A percentile compares a stretch with the other conserved stretches of the same genome.
Evolutionary conservation across 2,329 filamentous ascomycete genomes (phyloP).

Genomic region (Botrytis elliptica): DNA sequence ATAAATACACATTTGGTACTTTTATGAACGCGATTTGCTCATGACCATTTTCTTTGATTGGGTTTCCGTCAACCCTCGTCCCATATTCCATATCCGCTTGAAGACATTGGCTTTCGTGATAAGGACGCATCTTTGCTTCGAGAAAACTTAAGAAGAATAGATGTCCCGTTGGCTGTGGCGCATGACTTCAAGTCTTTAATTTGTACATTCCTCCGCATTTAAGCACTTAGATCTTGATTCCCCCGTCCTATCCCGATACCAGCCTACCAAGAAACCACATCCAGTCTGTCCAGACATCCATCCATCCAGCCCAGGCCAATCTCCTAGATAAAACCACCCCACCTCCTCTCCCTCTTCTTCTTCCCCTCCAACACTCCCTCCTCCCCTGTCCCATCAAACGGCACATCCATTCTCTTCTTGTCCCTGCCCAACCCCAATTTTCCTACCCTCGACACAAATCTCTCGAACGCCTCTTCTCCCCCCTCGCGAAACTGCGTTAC

Average conservation of each 20-base stretch:
- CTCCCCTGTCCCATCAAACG: slow-evolving; percentile 18
- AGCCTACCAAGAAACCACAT: not conserved
- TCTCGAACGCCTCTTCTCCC: slow-evolving; percentile 67
- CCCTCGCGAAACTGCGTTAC: slow-evolving; percentile 71
- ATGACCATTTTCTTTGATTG: slow-evolving; percentile 90
- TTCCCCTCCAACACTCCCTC: slow-evolving; percentile 10
- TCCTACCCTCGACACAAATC: slow-evolving; percentile 52
- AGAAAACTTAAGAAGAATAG: slow-evolving; percentile 79
- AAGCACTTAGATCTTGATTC: slow-evolving; percentile 24
- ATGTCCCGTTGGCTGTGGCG: slow-evolving; percentile 82
- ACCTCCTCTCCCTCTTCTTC: slow-evolving; percentile 19
- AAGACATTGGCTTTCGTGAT: slow-evolving; percentile 78
- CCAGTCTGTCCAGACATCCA: slow-evolving; percentile 8
- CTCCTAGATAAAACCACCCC: slow-evolving; percentile 18
- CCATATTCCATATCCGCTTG: slow-evolving; percentile 69
- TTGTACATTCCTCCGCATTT: slow-evolving; percentile 47
- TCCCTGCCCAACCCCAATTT: slow-evolving; percentile 39
- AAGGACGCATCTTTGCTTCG: slow-evolving; percentile 73
- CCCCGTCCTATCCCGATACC: not conserved
- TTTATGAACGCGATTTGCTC: slow-evolving; percentile 85
- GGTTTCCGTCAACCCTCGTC: slow-evolving; percentile 60
- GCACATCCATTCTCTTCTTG: slow-evolving; percentile 36
- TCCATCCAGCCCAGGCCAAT: not conserved
- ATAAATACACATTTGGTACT: slow-evolving; percentile 19
- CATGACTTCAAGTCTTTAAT: slow-evolving; percentile 85